Base-by-base conservation (phyloP, 768 basidiomycete species). In the Suillus sp. region DNA sequence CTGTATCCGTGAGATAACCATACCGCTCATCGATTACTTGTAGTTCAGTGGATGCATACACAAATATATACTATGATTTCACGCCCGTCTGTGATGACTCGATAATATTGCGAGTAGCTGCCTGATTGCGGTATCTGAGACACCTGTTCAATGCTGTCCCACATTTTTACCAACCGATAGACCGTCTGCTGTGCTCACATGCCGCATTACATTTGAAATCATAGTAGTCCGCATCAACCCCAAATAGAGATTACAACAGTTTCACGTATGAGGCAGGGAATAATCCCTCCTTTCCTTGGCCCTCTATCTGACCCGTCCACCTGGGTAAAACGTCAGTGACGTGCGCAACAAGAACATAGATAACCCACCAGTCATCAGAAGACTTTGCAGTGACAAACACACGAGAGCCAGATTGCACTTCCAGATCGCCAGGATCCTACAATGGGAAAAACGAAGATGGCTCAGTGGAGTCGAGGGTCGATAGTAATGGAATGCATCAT, bases 251-350 rank as follows among this genome's bases (percentile, higher is more conserved):
- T 74, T 77, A 88, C 70, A 87, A 62, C n/a, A 83, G 65, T 70
- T 85, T 84, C 67, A 87, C 88, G 76, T 90, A 90, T 34, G 87
- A 83, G 20, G 88, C 88, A 25, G 88, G 88, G 72, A 90, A 86
- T 47, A 89, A 72, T 3, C 88, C 88, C 60, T 79, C 79, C 69
- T 73, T 82, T 14, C 84, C 87, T 70, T 79, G 80, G 16, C 87
- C 87, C 64, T 88, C 78, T 50, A 83, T 72, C 73, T 86, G 83
- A 14, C 87, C 88, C 20, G 83, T 86, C 88, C 88, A 90, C 88
- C 88, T 90, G 68, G 59, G 63, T 63, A 60, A 59, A 64, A 65
- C 62, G 51, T 38, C 51, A 59, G 32, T 27, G 61, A 65, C 45
- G 68, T 59, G 50, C 50, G 32, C 35, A 51, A 27, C 43, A 67